Evolutionary conservation across 2,329 filamentous ascomycete species (phyloP), one percentile per base, ranked within the genome.

Genomic region (Didymella lethalis): DNA sequence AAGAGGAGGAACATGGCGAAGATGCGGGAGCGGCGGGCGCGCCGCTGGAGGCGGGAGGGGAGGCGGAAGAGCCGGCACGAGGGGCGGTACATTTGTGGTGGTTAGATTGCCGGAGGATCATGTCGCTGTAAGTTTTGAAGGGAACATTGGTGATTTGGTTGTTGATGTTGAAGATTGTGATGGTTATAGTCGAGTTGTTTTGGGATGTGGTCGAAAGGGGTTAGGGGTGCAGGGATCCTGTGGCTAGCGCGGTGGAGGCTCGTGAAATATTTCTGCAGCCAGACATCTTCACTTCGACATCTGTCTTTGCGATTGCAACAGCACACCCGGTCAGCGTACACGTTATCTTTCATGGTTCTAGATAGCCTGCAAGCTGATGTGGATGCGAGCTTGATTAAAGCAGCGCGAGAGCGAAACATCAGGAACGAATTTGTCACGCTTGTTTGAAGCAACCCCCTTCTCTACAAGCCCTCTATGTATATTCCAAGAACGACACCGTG

Each of bases 391-490:
- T 23, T 3, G 23, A 23, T 2, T 23, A 3, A 23, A 23, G 23
- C 23, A 23, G 23, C 23, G 23, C 23, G 23, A 23, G 23, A 23
- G 3, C 23, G 23, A 49, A 32, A 8, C 44, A 20, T 5, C 64
- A 68, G 74, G 74, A 75, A 76, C 72, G 70, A 76, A 75, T 72
- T 76, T 76, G 74, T 76, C 74, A 75, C 74, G 74, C 74, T 71
- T 75, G 63, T 69, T 64, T 73, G 73, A 75, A 76, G 25, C 71
- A 65, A 63, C 59, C 68, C 64, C 69, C 72, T 76, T 75, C 72
- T 72, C 59, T 63, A 75, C 70, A 74, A 69, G 74, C 73, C 73
- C 71, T 76, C 73, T 76, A 68, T 73, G 68, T 73, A 75, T 72
- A 73, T 76, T 76, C 74, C 74, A 69, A 76, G 74, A 76, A 62